Conservation (phyloP, 2,329 filamentous ascomycete species). For the Thielaviopsis populi region DNA sequence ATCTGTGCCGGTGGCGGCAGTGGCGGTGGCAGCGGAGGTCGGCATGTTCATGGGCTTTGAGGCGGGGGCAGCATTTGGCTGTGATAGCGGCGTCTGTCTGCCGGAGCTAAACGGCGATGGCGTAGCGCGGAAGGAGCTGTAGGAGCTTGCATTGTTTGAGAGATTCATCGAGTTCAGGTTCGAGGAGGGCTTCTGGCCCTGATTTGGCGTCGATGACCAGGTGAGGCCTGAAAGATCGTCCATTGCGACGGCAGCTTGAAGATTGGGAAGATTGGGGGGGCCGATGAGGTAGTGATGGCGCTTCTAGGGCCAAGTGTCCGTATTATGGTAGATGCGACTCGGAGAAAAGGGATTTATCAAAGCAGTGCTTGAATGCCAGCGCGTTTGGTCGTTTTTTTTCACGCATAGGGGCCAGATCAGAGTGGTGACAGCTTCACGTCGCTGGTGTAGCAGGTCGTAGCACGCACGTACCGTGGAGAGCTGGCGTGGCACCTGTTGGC, state of each 20-base stretch:
- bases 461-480: background rate
- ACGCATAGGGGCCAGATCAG: background rate
- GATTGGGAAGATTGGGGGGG: too few species aligned
- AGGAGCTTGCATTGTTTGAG: conserved; percentile 32
- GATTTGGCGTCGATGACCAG: conserved; percentile 34
- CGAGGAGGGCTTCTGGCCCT: conserved; percentile 26
- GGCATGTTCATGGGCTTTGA: background rate
- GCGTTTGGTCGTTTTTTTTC: background rate
- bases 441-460: background rate
- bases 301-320: background rate
- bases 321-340: background rate
- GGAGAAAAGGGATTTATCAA: background rate
- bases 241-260: conserved; percentile 29
- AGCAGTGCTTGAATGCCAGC: background rate
- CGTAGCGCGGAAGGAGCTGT: conserved; percentile 38
- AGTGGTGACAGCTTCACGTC: conserved; percentile 8
- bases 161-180: conserved; percentile 25
- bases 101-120: conserved; percentile 41
- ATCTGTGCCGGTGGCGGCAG: conserved; percentile 39
- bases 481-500: background rate
- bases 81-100: conserved; percentile 34
- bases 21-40: conserved; percentile 27
- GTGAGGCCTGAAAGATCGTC: conserved; percentile 47
- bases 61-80: background rate
- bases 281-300: background rate